These are phyloP conservation scores for Ceratobasidium sp. DNA, from an alignment of 1,284 basidiomycete species.

Conservation along the genomic window DNA sequence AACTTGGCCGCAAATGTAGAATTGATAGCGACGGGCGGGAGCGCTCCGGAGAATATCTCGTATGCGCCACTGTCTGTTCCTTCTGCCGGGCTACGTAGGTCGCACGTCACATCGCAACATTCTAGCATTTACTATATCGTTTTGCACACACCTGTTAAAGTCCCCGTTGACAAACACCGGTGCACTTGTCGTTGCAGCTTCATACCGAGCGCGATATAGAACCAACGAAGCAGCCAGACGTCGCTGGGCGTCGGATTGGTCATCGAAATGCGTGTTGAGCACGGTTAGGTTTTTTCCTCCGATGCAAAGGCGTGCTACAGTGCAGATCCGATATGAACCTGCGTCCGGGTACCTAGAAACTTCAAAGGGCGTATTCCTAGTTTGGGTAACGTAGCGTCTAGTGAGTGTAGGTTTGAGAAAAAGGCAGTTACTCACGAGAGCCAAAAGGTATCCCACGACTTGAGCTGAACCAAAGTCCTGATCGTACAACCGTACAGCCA, in stretches of 20 bases:
- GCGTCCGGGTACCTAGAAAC: conserved; percentile 68
- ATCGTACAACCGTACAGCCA: background rate
- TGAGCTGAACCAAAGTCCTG: conserved; percentile 56
- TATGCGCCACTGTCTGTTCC: conserved; percentile 64
- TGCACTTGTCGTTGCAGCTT: conserved; percentile 59
- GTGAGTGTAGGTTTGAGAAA: background rate
- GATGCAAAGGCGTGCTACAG: conserved; percentile 56
- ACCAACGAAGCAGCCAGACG: conserved; percentile 67
- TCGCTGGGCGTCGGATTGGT: conserved; percentile 68
- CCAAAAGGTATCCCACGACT: conserved; percentile 68
- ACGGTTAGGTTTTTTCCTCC: conserved; percentile 56
- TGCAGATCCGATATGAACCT: conserved; percentile 68
- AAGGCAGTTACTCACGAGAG: conserved; percentile 61
- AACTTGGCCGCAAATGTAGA: conserved; percentile 62
- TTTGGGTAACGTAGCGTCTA: background rate
- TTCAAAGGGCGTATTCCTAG: conserved; percentile 61
- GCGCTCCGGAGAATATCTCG: conserved; percentile 63
- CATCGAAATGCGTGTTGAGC: conserved; percentile 69
- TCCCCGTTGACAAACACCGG: conserved; percentile 68
- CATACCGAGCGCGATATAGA: conserved; percentile 64
- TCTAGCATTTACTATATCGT: background rate
- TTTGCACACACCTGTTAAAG: conserved; percentile 63
- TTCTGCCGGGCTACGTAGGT: conserved; percentile 25
- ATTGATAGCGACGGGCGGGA: conserved; percentile 61
- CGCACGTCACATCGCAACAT: too few relatives aligned